These are phyloP conservation scores for Fonsecaea nubica DNA, from an alignment of 2,329 filamentous ascomycete genomes.

Conservation along the genomic window DNA sequence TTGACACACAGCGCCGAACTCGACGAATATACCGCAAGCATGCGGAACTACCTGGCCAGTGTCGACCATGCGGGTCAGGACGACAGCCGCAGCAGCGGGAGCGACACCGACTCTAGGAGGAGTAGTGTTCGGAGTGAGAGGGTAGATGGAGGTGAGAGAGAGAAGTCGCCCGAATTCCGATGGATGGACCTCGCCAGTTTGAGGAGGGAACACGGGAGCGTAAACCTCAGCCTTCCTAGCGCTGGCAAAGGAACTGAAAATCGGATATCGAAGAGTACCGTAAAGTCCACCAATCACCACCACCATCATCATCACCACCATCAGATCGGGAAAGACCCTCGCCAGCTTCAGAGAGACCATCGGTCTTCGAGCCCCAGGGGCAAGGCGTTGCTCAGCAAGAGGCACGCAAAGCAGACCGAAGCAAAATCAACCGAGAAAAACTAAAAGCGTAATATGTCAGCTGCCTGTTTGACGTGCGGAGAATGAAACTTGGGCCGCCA, in stretches of 20 bases:
- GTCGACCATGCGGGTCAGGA: constrained; percentile 17
- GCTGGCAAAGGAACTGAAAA: constrained; percentile 14
- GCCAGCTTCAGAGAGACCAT: constrained; percentile 23
- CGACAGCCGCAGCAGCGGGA: constrained; percentile 26
- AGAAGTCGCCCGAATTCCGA: constrained; percentile 36
- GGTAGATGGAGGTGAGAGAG: constrained; percentile 19
- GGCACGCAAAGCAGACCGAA: constrained; percentile 4
- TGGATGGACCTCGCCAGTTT: constrained; percentile 39
- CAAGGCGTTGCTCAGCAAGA: constrained; percentile 18
- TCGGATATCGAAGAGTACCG: constrained; percentile 16
- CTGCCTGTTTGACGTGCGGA: background rate
- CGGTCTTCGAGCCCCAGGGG: constrained; percentile 11
- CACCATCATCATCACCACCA: background rate
- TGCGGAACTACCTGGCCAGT: constrained; percentile 36
- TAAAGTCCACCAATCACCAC: constrained; percentile 21
- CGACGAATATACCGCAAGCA: constrained; percentile 40
- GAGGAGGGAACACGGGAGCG: constrained; percentile 28
- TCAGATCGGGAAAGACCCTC: constrained; percentile 18
- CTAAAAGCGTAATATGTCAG: constrained; percentile 38
- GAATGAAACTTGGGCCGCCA: background rate
- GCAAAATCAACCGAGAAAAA: constrained; percentile 50
- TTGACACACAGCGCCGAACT: constrained; percentile 33
- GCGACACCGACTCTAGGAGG: constrained; percentile 22
- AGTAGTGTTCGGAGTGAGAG: constrained; percentile 14
- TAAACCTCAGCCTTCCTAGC: constrained; percentile 13